These are phyloP conservation scores for Aspergillus vadensis DNA, from an alignment of 2,329 filamentous ascomycete species.

Conservation along the genomic window DNA sequence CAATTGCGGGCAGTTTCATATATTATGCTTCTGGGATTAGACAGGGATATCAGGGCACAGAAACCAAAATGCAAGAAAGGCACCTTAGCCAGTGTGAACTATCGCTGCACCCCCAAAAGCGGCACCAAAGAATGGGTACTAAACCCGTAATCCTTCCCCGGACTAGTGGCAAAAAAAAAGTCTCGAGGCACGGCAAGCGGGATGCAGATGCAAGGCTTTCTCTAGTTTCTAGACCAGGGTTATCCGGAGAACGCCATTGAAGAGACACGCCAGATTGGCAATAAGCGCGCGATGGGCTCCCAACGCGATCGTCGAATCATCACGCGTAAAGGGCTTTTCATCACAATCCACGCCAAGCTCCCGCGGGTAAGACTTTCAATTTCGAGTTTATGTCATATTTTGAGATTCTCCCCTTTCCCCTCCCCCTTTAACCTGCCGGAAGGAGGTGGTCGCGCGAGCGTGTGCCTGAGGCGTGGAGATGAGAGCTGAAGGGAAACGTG, in stretches of 20 bases:
- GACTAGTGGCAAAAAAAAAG: conserved; percentile 7
- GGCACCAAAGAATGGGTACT: conserved; percentile 9
- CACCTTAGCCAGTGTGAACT: conserved; percentile 12
- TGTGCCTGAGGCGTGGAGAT: conserved; percentile 19
- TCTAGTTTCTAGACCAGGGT: conserved; percentile 19
- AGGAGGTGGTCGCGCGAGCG: conserved; percentile 20
- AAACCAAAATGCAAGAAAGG: conserved; percentile 1
- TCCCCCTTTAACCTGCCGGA: conserved; percentile 3
- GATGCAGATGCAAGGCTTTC: conserved; percentile 2
- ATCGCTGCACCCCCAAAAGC: conserved; percentile 12
- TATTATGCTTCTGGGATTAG: conserved; percentile 6
- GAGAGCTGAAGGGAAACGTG: conserved; percentile 9
- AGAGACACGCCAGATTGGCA: conserved; percentile 29
- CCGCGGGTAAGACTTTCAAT: conserved; percentile 18
- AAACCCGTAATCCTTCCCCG: background rate
- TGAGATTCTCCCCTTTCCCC: background rate
- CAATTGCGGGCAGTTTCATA: conserved; percentile 8
- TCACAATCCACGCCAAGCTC: conserved; percentile 29
- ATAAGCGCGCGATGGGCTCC: conserved; percentile 27
- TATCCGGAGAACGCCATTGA: conserved; percentile 14
- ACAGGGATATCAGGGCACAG: conserved; percentile 4
- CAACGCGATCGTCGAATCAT: conserved; percentile 32
- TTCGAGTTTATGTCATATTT: conserved; percentile 21
- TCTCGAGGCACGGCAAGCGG: conserved; percentile 8
- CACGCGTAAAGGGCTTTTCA: conserved; percentile 26